A percentile compares a stretch with the other conserved stretches of the same genome.
These are phyloP conservation scores for Globomyces sp. DNA, from an alignment of 371 early-diverging fungal genomes.

Conservation along the genomic window DNA sequence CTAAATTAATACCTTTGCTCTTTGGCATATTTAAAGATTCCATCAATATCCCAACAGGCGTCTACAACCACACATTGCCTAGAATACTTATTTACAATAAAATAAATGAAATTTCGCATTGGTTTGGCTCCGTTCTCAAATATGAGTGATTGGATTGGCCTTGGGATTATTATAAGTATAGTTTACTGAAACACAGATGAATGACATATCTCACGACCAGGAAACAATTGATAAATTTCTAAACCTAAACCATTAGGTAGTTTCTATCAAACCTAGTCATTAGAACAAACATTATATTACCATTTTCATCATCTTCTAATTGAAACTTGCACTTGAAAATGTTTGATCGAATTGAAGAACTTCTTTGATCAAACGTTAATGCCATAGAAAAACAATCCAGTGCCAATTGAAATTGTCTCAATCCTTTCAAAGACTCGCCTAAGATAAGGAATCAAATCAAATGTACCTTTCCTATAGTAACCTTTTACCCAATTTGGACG, in stretches of 20 bases:
- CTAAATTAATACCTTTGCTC: constrained; percentile 36
- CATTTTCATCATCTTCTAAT: constrained; percentile 3
- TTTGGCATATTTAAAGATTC: constrained; percentile 62
- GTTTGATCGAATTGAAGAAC: constrained; percentile 5
- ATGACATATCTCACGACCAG: constrained; percentile 69
- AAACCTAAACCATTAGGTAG: constrained; percentile 40
- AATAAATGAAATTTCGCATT: constrained; percentile 82
- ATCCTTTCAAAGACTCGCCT: constrained; percentile 65
- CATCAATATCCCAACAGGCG: constrained; percentile 88
- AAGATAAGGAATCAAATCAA: constrained; percentile 58
- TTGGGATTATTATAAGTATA: constrained; percentile 16
- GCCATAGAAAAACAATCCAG: constrained; percentile 58
- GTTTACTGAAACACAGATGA: not conserved
- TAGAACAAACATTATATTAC: not conserved
- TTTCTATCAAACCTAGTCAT: not conserved
- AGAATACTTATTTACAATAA: constrained; percentile 64
- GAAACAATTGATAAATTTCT: constrained; percentile 62
- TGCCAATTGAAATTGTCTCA: constrained; percentile 58
- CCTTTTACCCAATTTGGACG: constrained; percentile 74
- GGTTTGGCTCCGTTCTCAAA: constrained; percentile 68
- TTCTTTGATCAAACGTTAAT: constrained; percentile 16
- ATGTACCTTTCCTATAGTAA: constrained; percentile 39
- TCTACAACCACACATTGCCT: constrained; percentile 78
- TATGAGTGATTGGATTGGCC: constrained; percentile 70
- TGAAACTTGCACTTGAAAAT: constrained; percentile 2